Evolutionary conservation across 1,284 basidiomycete genomes (phyloP), one percentile per base, ranked within the genome.

Genomic region (Sphaerobolus stellatus): DNA sequence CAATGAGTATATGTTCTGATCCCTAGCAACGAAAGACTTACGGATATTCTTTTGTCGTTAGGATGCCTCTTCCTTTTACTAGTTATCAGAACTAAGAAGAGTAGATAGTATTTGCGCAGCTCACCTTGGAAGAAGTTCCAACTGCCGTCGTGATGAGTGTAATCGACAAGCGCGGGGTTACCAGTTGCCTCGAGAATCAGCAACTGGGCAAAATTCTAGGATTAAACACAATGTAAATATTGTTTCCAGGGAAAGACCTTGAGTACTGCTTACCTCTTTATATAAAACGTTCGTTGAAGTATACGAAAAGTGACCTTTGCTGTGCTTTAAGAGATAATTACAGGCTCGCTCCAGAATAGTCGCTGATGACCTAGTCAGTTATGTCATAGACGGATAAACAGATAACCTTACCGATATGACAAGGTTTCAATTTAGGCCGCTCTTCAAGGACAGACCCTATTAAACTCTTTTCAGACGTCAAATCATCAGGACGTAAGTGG

Each of bases 61-160:
- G 20, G 13, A 11, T 9, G 9, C 20, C 13, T 11, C 20, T 13
- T 9, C 41, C 41, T 13, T 11, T 11, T 9, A 44, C 24, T 13
- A 22, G 8, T 16, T 47, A 27, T 13, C 22, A 34, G 33, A 34
- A 11, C 33, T 18, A 11, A 11, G 33, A 18, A 34, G 33, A 34
- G 33, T 11, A n/a, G n/a, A n/a, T n/a, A n/a, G n/a, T n/a, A n/a
- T n/a, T n/a, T n/a, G n/a, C 11, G 14, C 11, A 27, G 56, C 58
- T 28, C 48, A 72, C 76, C 75, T 64, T 73, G 72, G 63, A 82
- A 82, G 65, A 83, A 82, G 55, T 82, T 82, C 76, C n/a, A n/a
- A n/a, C n/a, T n/a, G n/a, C n/a, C n/a, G 78, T 81, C 30, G 71
- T 73, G 18, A 29, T 73, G 67, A 27, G 75, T 65, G 41, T 75